These are phyloP conservation scores for Microcyclosporella mali DNA, from an alignment of 2,329 filamentous ascomycete genomes.

Conservation along the genomic window DNA sequence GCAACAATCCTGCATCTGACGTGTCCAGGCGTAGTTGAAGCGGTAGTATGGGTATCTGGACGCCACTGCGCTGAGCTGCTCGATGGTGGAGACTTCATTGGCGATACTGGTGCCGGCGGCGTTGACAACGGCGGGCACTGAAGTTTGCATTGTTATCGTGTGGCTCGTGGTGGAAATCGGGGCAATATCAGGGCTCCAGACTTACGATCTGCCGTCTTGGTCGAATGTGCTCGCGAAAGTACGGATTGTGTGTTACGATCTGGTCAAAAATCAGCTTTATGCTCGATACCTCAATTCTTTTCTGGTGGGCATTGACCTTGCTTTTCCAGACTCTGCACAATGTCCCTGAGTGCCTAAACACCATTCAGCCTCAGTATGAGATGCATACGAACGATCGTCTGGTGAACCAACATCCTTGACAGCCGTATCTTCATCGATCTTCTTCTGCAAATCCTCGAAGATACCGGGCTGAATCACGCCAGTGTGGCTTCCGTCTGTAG, in stretches of 20 bases:
- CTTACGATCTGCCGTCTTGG: conserved; percentile 59
- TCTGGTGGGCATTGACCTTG: conserved; percentile 8
- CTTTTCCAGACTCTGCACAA: conserved; percentile 75
- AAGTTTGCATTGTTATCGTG: no score
- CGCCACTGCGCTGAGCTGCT: conserved; percentile 64
- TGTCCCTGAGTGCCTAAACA: conserved; percentile 63
- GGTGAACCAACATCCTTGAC: conserved; percentile 59
- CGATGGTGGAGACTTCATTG: conserved; percentile 64
- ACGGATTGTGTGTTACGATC: conserved; percentile 74
- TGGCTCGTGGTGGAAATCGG: no score
- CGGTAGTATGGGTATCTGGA: conserved; percentile 95
- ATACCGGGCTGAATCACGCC: conserved; percentile 44
- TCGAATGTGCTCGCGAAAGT: conserved; percentile 84
- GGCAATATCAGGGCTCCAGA: no score
- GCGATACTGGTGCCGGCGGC: conserved; percentile 65
- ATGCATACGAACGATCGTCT: conserved; percentile 5
- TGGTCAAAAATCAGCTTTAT: conserved; percentile 22
- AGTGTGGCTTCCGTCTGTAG: not conserved
- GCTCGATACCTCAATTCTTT: not conserved
- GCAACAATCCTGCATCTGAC: conserved; percentile 71
- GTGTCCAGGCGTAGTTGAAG: conserved; percentile 84
- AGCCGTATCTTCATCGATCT: conserved; percentile 79
- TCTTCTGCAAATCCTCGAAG: conserved; percentile 79
- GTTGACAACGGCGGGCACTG: conserved; percentile 63
- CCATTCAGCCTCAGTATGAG: not conserved